phyloP scores from a whole-genome alignment of 345 rosid species.

The Turnera subulata region DNA sequence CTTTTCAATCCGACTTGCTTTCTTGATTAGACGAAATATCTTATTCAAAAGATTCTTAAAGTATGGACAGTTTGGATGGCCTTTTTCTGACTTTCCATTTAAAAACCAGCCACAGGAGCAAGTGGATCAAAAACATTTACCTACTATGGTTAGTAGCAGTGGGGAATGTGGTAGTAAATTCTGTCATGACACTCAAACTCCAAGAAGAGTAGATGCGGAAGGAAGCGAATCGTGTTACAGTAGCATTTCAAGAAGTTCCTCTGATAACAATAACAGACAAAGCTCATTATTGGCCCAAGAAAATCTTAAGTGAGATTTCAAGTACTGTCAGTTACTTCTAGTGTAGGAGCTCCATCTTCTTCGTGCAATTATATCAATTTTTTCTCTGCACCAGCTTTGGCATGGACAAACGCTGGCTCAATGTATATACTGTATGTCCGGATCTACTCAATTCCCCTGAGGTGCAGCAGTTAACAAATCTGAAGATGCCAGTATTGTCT shows the following conservation, averaged over 20 bases:
- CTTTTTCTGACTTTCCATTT: conserved; percentile 1
- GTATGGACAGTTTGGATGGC: background rate
- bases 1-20: too few species aligned
- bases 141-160: conserved; percentile 22
- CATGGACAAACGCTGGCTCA: conserved; percentile 54
- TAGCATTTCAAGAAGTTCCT: conserved; percentile 36
- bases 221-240: conserved; percentile 31
- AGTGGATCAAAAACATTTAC: conserved; percentile 22
- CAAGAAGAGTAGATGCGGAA: conserved; percentile 25
- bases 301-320: conserved; percentile 27
- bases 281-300: conserved; percentile 32
- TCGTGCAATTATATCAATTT: conserved; percentile 18
- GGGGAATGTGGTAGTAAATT: conserved; percentile 21
- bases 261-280: conserved; percentile 19
- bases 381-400: conserved; percentile 28
- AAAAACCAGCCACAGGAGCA: conserved; percentile 21
- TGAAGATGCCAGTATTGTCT: conserved; percentile 22
- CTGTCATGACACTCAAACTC: conserved; percentile 45
- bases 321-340: conserved; percentile 8
- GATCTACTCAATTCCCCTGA: conserved; percentile 57
- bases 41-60: conserved; percentile 6
- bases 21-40: too few species aligned
- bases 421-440: conserved; percentile 63
- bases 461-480: conserved; percentile 24
- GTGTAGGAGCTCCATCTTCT: conserved; percentile 7